Conservation (phyloP, 176 grass and related monocot genomes). For the Echinochloa phyllopogon region DNA sequence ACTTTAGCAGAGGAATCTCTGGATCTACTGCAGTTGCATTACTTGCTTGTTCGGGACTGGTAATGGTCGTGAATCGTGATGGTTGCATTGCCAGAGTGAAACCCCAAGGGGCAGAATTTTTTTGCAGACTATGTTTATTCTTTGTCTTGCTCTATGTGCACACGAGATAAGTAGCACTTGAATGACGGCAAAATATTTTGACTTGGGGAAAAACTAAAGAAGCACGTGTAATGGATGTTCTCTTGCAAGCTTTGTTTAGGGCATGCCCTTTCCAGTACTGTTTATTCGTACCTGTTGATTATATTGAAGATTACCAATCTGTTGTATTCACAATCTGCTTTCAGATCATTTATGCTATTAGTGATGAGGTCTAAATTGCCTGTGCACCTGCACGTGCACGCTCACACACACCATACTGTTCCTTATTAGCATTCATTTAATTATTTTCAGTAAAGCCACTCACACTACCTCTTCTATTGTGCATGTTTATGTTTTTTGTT, state of each 20-base stretch:
- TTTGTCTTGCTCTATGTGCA: slow-evolving; percentile 16
- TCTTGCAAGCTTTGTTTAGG: neutral
- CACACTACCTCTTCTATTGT: slow-evolving; percentile 4
- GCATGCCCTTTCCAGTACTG: neutral
- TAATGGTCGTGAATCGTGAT: slow-evolving; percentile 7
- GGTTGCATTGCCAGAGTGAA: neutral
- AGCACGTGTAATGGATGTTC: neutral
- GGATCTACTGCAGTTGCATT: neutral
- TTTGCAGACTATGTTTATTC: neutral
- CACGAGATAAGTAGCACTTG: neutral
- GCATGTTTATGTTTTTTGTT: slow-evolving; percentile 6
- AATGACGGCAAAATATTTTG: neutral
- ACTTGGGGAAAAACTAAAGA: neutral
- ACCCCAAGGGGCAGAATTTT: neutral
- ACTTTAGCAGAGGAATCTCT: slow-evolving; percentile 8
- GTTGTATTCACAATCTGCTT: slow-evolving; percentile 21
- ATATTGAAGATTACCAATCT: slow-evolving; percentile 8
- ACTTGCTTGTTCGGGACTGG: neutral
- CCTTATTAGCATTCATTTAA: neutral
- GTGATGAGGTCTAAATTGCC: slow-evolving; percentile 8
- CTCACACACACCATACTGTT: neutral
- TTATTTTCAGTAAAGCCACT: slow-evolving; percentile 9
- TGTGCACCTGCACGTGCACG: neutral
- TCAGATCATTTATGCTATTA: slow-evolving; percentile 1
- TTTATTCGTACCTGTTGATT: neutral